Percentiles rank a stretch among this genome's conserved stretches.
Conservation (phyloP, 148 eudicot species). For the Hydrangea macrophylla region DNA sequence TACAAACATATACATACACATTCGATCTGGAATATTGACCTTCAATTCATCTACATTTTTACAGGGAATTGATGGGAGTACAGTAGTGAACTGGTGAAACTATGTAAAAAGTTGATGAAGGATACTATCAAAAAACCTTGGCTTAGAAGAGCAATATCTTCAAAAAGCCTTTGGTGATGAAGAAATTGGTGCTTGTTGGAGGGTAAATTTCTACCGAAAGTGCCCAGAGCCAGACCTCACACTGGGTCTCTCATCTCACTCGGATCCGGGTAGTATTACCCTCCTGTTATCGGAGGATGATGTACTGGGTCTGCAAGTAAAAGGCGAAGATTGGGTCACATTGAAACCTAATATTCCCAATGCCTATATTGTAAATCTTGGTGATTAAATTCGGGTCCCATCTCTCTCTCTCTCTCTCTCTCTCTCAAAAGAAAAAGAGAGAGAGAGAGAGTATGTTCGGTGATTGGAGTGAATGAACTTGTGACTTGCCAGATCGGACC, state of each 20-base stretch:
- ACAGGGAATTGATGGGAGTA: too few species aligned
- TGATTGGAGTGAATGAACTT: too few species aligned
- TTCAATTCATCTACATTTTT: too few species aligned
- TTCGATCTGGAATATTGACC: too few species aligned
- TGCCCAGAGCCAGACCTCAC: constrained; percentile 52
- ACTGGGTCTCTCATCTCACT: constrained; percentile 42
- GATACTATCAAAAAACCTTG: constrained; percentile 21
- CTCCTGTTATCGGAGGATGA: constrained; percentile 34
- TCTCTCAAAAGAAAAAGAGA: too few species aligned
- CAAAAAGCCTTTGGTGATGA: constrained; percentile 24
- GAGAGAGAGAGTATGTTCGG: too few species aligned
- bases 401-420: too few species aligned
- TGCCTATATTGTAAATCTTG: constrained; percentile 40
- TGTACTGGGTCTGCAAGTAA: constrained; percentile 41
- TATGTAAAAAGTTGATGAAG: constrained; percentile 10
- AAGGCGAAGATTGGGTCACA: constrained; percentile 32
- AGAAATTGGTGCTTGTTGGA: constrained; percentile 20
- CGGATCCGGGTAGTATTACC: constrained; percentile 47
- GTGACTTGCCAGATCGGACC: too few species aligned
- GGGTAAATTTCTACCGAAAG: constrained; percentile 46
- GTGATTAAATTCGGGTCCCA: constrained; percentile 49
- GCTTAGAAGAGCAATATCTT: constrained; percentile 18
- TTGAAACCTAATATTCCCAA: constrained; percentile 43
- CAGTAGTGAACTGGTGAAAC: too few species aligned
- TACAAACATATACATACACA: too few species aligned